Base-by-base conservation (phyloP, 306 rosid genomes). In the Hylodesmum podocarpum region DNA sequence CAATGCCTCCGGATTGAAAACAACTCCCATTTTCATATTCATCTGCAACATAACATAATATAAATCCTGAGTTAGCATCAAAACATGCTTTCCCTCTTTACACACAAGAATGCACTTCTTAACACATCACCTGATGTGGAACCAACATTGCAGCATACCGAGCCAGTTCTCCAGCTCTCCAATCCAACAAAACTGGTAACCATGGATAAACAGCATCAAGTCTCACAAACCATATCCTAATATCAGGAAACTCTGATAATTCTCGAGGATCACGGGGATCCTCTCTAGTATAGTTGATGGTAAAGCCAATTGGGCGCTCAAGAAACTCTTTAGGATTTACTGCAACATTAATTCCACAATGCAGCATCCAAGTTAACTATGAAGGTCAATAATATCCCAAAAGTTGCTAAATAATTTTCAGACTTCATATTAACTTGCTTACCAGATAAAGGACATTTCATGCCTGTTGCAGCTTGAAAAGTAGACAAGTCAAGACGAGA, bases 131-230 rank as follows among this genome's bases (percentile, higher is more conserved):
- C 98, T 94, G 98, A 82, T 94, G 98, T 63, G 97, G 97, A 73
- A 94, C 92, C 86, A 94, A 82, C 96, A 94, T 92, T 25, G 98
- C 97, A 46, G 96, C 90, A 33, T 92, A 94, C 16, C 98, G 96
- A 80, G 97, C 98, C 5, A 92, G 85, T 72, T 94, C 98, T 4
- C 98, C 98, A 0, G 98, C 97, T 63, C 93, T 83, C 97, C 98
- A 94, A 53, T 94, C 97, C 82, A 94, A 78, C 72, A 90, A 76
- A 53, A 89, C 91, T 11, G 96, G 98, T 79, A 94, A 50, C 97
- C 98, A 94, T 69, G 98, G 97, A 83, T 94, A 94, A 36, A 83
- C 22, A 58, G 93, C 90, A 86, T 94, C 98, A 31, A 90, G 97
- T 67, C 97, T 92, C 76, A 94, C 84, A 92, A 92, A 94, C 97